Base-by-base conservation (phyloP, 352 stramenopile genomes). In the Phytophthora sp. region DNA sequence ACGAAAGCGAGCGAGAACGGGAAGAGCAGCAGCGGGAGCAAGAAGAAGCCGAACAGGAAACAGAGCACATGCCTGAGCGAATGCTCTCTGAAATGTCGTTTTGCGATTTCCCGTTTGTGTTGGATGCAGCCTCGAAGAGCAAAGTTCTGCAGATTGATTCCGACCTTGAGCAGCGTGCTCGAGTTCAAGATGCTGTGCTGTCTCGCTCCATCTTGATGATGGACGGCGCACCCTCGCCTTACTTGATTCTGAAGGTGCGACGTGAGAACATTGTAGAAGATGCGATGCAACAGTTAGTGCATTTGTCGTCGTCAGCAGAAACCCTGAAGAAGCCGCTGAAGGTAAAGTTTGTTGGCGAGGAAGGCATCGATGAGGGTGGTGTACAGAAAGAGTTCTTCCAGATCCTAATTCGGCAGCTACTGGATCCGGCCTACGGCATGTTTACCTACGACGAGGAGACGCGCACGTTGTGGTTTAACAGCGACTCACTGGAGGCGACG, bases 331-430 rank as follows among this genome's bases (percentile, higher is more conserved):
- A 92, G 48, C 82, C 85, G 2, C 66, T 94, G 0, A 94, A 94
- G 39, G 81, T 94, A 21, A 92, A 94, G 55, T 94, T 94, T 72
- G 74, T 93, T 21, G 85, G 79, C 1, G 85, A 94, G 67, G 85
- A 94, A 74, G 85, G 85, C 10, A 75, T 94, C 12, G 85, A 94
- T 46, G 85, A 94, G 68, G 85, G 85, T 28, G 85, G 85, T 7
- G 85, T 94, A 12, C 78, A 85, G 30, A 94, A 94, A 45, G 85
- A 94, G 39, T 94, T 90, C 51, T 94, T 94, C 35, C 85, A 94
- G 69, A 91, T 93, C 37, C 69, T 94, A 6, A 81, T 92, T 65
- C 69, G 86, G 28, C 71, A 89, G 46, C 54, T 94, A 31, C 56
- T 94, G 27, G 85, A 94, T 55, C 85, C 83, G 6, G 72, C 82